phyloP scores from a whole-genome alignment of 1,284 basidiomycete species.

The Ceratobasidium sp. region DNA sequence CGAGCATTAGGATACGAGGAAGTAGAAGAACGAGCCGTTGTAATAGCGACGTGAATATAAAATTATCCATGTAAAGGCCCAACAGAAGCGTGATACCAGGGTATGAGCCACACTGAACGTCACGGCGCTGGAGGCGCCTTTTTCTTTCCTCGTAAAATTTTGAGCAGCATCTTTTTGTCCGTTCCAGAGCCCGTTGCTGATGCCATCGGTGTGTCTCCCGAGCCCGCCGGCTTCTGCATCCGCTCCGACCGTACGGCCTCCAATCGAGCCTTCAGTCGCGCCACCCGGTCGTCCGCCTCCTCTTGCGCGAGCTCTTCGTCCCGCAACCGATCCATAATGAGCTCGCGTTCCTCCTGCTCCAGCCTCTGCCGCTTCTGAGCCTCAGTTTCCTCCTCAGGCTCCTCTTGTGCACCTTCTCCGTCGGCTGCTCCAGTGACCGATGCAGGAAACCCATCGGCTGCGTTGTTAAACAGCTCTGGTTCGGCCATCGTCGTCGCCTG shows the following conservation, averaged over 20 bases:
- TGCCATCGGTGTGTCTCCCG: neutral
- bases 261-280: constrained; percentile 72
- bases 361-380: constrained; percentile 64
- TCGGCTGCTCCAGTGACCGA: constrained; percentile 39
- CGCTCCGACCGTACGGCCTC: constrained; percentile 64
- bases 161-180: constrained; percentile 41
- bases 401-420: constrained; percentile 53
- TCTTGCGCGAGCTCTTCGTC: constrained; percentile 87
- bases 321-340: constrained; percentile 84
- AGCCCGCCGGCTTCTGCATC: constrained; percentile 13
- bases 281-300: constrained; percentile 82
- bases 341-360: constrained; percentile 79
- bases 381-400: constrained; percentile 58
- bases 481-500: constrained; percentile 80
- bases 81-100: neutral
- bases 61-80: constrained; percentile 29
- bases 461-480: constrained; percentile 65
- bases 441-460: constrained; percentile 67
- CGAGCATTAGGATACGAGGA: constrained; percentile 35
- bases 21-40: neutral
- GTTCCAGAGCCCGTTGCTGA: constrained; percentile 12
- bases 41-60: constrained; percentile 32
- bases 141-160: constrained; percentile 42
- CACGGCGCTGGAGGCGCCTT: constrained; percentile 30
- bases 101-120: constrained; percentile 7